These are phyloP conservation scores for Claviceps humidiphila DNA, from an alignment of 2,329 filamentous ascomycete genomes.

Conservation along the genomic window DNA sequence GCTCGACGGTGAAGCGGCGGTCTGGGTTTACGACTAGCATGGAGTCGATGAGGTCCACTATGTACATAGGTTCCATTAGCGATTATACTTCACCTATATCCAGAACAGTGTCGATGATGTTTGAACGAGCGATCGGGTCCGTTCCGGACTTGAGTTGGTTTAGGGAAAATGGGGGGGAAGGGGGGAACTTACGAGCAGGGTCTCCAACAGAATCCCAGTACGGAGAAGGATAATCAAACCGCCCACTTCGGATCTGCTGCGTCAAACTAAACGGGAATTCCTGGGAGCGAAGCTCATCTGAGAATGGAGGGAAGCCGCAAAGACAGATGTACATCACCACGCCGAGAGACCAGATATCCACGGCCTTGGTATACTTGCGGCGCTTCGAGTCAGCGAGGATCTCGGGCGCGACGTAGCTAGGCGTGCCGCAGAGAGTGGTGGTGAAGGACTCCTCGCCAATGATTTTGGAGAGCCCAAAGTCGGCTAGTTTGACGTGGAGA, in stretches of 20 bases:
- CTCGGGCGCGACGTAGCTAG: constrained; percentile 91
- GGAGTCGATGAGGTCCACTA: constrained; percentile 74
- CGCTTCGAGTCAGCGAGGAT: constrained; percentile 73
- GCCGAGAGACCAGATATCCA: constrained; percentile 95
- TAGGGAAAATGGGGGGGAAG: too few species aligned
- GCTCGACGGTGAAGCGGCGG: constrained; percentile 73
- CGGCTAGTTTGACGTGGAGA: constrained; percentile 78
- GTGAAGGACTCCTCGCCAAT: constrained; percentile 98
- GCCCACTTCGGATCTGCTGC: constrained; percentile 78
- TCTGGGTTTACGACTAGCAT: constrained; percentile 88
- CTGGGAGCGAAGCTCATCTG: constrained; percentile 70
- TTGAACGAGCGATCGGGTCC: too few species aligned
- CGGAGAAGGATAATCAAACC: constrained; percentile 89
- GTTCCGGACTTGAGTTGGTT: background rate
- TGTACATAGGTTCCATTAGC: background rate
- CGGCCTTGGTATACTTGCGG: constrained; percentile 84
- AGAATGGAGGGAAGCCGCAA: constrained; percentile 94
- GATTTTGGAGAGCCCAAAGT: constrained; percentile 96
- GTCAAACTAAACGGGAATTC: constrained; percentile 79
- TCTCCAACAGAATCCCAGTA: constrained; percentile 62
- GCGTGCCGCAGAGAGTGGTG: constrained; percentile 91
- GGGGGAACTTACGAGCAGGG: constrained; percentile 46
- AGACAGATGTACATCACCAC: constrained; percentile 96
- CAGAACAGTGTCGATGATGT: too few species aligned
- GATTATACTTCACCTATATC: background rate